Evolutionary conservation across 148 eudicot species (phyloP).

Genomic region (Persicaria tinctoria): DNA sequence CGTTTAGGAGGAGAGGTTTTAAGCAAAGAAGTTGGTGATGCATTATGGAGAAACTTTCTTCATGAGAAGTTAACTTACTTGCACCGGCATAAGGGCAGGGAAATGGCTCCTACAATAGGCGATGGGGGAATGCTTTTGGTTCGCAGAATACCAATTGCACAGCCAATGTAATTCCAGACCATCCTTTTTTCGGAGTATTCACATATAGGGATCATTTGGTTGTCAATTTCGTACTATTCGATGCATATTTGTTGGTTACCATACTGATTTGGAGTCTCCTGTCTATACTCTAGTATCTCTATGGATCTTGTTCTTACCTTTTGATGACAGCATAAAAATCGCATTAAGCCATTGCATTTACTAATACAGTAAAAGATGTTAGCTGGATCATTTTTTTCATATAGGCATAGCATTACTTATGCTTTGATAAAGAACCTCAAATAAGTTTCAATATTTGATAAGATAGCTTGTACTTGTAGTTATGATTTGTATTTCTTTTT

Average conservation of each 20-base stretch:
- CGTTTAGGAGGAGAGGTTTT: conserved; percentile 43
- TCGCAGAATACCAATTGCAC: conserved; percentile 63
- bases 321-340: not conserved
- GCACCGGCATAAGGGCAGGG: conserved; percentile 76
- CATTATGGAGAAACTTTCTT: conserved; percentile 10
- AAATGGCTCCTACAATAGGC: conserved; percentile 75
- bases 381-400: not conserved
- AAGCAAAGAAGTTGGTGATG: conserved; percentile 38
- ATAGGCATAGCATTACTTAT: not conserved
- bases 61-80: conserved; percentile 71
- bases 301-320: not conserved
- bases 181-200: not conserved
- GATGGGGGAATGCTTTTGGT: conserved; percentile 84
- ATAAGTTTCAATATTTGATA: not conserved
- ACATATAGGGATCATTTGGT: not conserved
- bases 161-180: conserved; percentile 47
- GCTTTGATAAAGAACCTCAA: not conserved
- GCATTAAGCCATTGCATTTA: too few species aligned
- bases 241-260: not conserved
- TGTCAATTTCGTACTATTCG: not conserved
- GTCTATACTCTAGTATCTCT: too few species aligned
- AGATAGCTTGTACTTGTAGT: not conserved
- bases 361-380: not conserved
- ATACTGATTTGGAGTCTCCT: not conserved
- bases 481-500: not conserved